Percentiles rank a stretch among this genome's conserved stretches.
Conservation (phyloP, 176 grass and related monocot species). For the Triticum dicoccoides region DNA sequence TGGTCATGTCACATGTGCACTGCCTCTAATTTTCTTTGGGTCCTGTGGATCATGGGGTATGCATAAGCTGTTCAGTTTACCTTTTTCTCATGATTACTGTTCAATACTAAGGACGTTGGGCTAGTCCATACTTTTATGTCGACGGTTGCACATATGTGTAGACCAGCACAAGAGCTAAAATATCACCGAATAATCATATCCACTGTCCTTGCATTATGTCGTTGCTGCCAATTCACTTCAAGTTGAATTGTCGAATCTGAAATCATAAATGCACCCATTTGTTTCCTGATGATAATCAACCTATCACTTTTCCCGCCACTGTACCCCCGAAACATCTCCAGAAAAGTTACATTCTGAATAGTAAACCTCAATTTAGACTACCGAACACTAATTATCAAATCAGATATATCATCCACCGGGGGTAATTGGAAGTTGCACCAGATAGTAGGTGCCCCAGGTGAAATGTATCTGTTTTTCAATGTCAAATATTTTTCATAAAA, state of each 20-base stretch:
- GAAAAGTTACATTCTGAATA: too few relatives aligned
- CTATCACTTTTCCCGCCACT: background rate
- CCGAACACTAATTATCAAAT: too few relatives aligned
- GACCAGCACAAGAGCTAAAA: constrained; percentile 7
- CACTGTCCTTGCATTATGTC: background rate
- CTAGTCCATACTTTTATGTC: background rate
- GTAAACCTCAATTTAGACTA: too few relatives aligned
- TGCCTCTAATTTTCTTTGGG: background rate
- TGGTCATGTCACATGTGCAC: background rate
- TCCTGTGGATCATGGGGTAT: background rate
- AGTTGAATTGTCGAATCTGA: background rate
- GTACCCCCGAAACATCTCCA: too few relatives aligned
- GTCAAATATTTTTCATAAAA: too few relatives aligned
- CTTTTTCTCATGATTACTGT: background rate
- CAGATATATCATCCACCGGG: too few relatives aligned
- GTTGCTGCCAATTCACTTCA: background rate
- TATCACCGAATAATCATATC: background rate
- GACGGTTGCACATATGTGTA: background rate
- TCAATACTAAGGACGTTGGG: background rate
- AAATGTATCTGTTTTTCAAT: too few relatives aligned
- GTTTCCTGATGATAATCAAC: background rate
- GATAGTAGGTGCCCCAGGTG: too few relatives aligned
- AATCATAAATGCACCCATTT: background rate
- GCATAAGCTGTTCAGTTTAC: background rate
- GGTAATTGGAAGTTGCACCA: too few relatives aligned